phyloP scores from a whole-genome alignment of 2,329 filamentous ascomycete genomes.

The Mycogone perniciosa region DNA sequence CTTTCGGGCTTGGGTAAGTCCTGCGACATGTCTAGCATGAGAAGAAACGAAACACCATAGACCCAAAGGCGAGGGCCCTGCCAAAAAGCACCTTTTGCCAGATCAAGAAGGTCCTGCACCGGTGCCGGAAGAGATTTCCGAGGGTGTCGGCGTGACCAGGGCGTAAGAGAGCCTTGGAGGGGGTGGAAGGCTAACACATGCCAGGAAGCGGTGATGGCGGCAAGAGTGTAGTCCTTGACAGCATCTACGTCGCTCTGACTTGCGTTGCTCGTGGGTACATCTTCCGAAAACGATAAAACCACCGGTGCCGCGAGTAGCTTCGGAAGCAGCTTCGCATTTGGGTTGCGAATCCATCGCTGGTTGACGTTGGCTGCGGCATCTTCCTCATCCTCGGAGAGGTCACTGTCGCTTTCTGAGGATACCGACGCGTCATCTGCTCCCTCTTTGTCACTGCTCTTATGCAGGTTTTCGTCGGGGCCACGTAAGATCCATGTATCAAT shows the following conservation, averaged over 20 bases:
- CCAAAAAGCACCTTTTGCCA: slow-evolving; percentile 81
- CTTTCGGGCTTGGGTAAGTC: slow-evolving; percentile 48
- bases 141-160: slow-evolving; percentile 82
- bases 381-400: slow-evolving; percentile 39
- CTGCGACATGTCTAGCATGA: slow-evolving; percentile 80
- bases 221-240: slow-evolving; percentile 44
- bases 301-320: slow-evolving; percentile 59
- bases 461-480: slow-evolving; percentile 25
- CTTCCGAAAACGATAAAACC: slow-evolving; percentile 60
- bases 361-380: slow-evolving; percentile 30
- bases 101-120: slow-evolving; percentile 68
- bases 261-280: slow-evolving; percentile 31
- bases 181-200: slow-evolving; percentile 75
- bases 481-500: slow-evolving; percentile 80
- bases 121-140: slow-evolving; percentile 66
- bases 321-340: slow-evolving; percentile 61
- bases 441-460: slow-evolving; percentile 27
- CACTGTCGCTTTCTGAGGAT: slow-evolving; percentile 30
- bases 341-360: slow-evolving; percentile 69
- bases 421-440: slow-evolving; percentile 29
- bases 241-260: slow-evolving; percentile 19
- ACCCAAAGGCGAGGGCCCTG: slow-evolving; percentile 75
- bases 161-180: slow-evolving; percentile 66
- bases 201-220: slow-evolving; percentile 48
- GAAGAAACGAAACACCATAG: slow-evolving; percentile 78